Evolutionary conservation across 2,329 filamentous ascomycete species (phyloP), one percentile per base, ranked within the genome.

Genomic region (Zarea fungicola): DNA sequence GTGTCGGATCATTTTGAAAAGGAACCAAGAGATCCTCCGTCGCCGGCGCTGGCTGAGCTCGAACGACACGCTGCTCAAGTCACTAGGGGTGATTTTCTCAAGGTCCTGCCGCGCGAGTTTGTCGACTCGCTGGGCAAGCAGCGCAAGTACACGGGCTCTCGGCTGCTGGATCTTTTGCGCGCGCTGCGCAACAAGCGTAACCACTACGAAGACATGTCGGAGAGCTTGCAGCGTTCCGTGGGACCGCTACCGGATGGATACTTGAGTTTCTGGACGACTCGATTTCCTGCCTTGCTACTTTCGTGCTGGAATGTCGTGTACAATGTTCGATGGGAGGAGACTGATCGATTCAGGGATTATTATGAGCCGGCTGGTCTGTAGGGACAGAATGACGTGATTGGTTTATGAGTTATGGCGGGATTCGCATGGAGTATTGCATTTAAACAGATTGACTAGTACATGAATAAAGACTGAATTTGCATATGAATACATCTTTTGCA

Each of bases 1-100:
- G 90, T 95, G 8, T 96, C 90, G 0, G 93, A 99, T 64, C 89
- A 95, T 63, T 97, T 96, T 62, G 93, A 99, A 65, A 89, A 93
- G 56, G 92, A 97, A 63, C 82, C 84, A 0, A 83, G 90, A 23
- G 89, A 95, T 41, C 89, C 89, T 1, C 87, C 88, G 0, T 91
- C 88, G 0, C 63, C 71, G 1, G 76, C 84, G 1, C 76, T 97
- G 0, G 60, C 70, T 6, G 76, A 79, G 52, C 76, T 85, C 4
- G 82, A 84, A 62, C 58, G 58, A 1, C 73, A 74, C 53, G 80
- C 78, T 0, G 60, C 68, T 0, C 62, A 72, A 6, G 75, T 82
- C 18, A 80, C 80, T 22, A 77, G 78, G 14, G 78, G 80, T 42
- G 89, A 96, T 63, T 99, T 97, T 65, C 73, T 96, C 35, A 81